Evolutionary conservation across 371 early-diverging fungal genomes (phyloP).

Genomic region (Massospora cicadina): DNA sequence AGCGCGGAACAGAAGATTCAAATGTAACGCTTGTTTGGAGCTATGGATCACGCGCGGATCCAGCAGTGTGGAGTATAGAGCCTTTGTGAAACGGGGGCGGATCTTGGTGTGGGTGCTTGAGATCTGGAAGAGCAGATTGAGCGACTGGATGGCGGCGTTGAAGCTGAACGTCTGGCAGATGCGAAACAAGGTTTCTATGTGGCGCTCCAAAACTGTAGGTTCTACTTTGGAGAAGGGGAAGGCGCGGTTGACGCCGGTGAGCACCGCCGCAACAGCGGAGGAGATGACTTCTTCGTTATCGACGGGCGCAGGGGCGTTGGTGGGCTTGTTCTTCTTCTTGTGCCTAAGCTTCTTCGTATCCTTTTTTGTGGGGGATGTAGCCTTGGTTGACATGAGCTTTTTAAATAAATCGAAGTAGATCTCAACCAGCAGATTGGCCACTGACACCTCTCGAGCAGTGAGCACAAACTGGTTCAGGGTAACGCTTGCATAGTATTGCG

Average conservation of each 20-base stretch:
- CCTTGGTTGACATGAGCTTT: conserved; percentile 34
- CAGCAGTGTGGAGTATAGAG: conserved; percentile 70
- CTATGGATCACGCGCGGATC: conserved; percentile 59
- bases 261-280: conserved; percentile 75
- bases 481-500: conserved; percentile 74
- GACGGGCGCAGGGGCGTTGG: conserved; percentile 20
- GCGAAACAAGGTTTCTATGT: conserved; percentile 70
- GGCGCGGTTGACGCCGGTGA: conserved; percentile 91
- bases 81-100: conserved; percentile 73
- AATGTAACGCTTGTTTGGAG: conserved; percentile 80
- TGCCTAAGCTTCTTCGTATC: conserved; percentile 20
- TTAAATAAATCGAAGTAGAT: conserved; percentile 85
- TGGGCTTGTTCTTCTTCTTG: conserved; percentile 21
- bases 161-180: conserved; percentile 75
- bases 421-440: conserved; percentile 67
- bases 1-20: conserved; percentile 77
- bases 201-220: conserved; percentile 46
- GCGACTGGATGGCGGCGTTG: conserved; percentile 79
- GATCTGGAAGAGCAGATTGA: conserved; percentile 73
- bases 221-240: conserved; percentile 77
- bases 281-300: conserved; percentile 44
- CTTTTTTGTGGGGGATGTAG: conserved; percentile 7
- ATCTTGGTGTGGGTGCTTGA: conserved; percentile 24
- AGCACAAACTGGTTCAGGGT: conserved; percentile 83
- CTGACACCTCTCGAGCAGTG: conserved; percentile 39